Evolutionary conservation across 2,329 filamentous ascomycete species (phyloP).

Genomic region (Xylaria sp.): DNA sequence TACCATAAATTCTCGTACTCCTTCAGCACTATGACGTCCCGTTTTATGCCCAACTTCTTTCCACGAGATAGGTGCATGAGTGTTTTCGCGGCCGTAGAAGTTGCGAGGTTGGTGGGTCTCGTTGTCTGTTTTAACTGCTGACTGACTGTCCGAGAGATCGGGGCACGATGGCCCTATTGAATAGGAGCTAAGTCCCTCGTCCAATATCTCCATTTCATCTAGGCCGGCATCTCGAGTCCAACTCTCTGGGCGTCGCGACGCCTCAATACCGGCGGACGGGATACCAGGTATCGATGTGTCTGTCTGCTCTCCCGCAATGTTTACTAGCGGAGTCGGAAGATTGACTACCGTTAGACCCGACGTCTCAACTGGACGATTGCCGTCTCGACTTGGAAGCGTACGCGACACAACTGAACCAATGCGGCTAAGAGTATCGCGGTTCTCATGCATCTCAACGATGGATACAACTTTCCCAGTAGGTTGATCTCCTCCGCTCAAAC

Average conservation of each 20-base stretch:
- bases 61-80: neutral
- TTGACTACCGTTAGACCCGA: neutral
- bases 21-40: neutral
- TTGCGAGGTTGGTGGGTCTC: neutral
- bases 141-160: neutral
- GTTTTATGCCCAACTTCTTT: neutral
- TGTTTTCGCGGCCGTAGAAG: neutral
- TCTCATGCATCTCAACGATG: neutral
- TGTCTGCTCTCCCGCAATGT: neutral
- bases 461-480: neutral
- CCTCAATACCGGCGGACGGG: neutral
- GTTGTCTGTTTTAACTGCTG: neutral
- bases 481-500: neutral
- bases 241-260: neutral
- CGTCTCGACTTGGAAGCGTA: neutral
- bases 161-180: neutral
- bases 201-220: neutral
- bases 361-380: neutral
- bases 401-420: neutral
- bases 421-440: neutral
- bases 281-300: neutral
- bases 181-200: neutral
- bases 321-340: neutral
- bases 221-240: neutral
- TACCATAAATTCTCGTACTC: neutral